Evolutionary conservation across 306 rosid genomes (phyloP).

Genomic region (Myrica gale): DNA sequence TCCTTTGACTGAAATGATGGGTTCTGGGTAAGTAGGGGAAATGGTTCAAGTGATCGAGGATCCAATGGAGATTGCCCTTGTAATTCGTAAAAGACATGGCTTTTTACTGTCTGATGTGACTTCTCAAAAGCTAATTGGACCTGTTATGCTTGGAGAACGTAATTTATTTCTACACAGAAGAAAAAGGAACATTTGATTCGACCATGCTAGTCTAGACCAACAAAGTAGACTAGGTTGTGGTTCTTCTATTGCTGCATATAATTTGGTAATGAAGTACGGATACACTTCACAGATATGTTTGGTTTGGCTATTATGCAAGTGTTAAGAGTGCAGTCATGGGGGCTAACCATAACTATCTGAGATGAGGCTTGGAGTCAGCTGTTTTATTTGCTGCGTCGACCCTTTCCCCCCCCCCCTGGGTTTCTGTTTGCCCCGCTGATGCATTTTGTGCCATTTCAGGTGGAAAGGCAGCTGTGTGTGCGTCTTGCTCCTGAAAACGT

Average conservation of each 20-base stretch:
- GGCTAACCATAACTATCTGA: neutral
- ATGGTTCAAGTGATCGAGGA: neutral
- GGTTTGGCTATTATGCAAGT: neutral
- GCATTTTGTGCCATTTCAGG: conserved; percentile 40
- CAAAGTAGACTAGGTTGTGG: too few species aligned
- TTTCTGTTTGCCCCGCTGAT: conserved; percentile 18
- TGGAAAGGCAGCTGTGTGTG: conserved; percentile 72
- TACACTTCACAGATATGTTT: too few species aligned
- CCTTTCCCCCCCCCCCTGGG: too few species aligned
- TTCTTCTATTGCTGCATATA: too few species aligned
- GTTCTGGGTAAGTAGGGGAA: neutral
- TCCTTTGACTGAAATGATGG: neutral
- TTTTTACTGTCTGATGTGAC: too few species aligned
- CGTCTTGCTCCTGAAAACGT: conserved; percentile 56
- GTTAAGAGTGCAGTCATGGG: neutral
- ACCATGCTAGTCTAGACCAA: too few species aligned
- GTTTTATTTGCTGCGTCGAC: neutral
- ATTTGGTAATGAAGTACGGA: too few species aligned
- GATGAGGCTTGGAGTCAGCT: neutral
- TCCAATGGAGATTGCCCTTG: neutral
- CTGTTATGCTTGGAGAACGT: too few species aligned
- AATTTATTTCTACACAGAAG: too few species aligned
- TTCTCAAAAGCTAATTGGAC: too few species aligned
- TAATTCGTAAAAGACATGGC: neutral
- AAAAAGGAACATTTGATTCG: too few species aligned